Evolutionary conservation across 768 basidiomycete genomes (phyloP).

Genomic region (Auriscalpium microsporum): DNA sequence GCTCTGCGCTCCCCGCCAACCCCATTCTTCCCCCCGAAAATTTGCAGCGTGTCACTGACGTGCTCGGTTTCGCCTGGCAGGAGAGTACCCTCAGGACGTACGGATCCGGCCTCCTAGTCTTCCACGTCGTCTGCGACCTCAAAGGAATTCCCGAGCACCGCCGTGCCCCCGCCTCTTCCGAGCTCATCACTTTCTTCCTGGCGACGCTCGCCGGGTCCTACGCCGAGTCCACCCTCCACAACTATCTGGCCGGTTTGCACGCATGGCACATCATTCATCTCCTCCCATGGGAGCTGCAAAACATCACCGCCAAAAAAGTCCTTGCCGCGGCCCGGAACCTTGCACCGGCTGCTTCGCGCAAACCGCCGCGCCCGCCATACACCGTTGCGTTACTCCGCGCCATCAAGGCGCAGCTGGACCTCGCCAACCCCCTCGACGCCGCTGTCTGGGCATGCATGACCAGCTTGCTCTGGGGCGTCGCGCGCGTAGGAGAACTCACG

Average conservation of each 20-base stretch:
- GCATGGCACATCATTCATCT: slow-evolving; percentile 43
- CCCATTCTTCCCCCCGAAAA: slow-evolving; percentile 12
- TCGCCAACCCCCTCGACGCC: slow-evolving; percentile 22
- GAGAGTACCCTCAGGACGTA: slow-evolving; percentile 28
- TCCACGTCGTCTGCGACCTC: slow-evolving; percentile 32
- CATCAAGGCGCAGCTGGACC: slow-evolving; percentile 16
- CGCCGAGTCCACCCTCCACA: slow-evolving; percentile 23
- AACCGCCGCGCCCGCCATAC: slow-evolving; percentile 24
- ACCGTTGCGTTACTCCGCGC: slow-evolving; percentile 18
- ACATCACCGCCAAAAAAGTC: slow-evolving; percentile 19
- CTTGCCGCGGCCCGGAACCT: slow-evolving; percentile 24
- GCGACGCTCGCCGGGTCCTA: too few species aligned
- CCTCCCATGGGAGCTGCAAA: slow-evolving; percentile 22
- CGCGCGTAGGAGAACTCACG: neutral
- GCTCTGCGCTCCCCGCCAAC: neutral
- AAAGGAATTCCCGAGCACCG: slow-evolving; percentile 23
- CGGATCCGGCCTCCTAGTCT: slow-evolving; percentile 29
- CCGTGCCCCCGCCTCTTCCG: slow-evolving; percentile 5
- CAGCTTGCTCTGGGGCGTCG: neutral
- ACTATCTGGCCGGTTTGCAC: slow-evolving; percentile 30
- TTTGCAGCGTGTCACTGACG: slow-evolving; percentile 16
- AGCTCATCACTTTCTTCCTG: too few species aligned
- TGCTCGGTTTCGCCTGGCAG: slow-evolving; percentile 23
- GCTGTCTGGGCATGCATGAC: slow-evolving; percentile 32
- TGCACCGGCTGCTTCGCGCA: slow-evolving; percentile 24